phyloP scores from a whole-genome alignment of 1,284 basidiomycete species.

The Boletus smithii region DNA sequence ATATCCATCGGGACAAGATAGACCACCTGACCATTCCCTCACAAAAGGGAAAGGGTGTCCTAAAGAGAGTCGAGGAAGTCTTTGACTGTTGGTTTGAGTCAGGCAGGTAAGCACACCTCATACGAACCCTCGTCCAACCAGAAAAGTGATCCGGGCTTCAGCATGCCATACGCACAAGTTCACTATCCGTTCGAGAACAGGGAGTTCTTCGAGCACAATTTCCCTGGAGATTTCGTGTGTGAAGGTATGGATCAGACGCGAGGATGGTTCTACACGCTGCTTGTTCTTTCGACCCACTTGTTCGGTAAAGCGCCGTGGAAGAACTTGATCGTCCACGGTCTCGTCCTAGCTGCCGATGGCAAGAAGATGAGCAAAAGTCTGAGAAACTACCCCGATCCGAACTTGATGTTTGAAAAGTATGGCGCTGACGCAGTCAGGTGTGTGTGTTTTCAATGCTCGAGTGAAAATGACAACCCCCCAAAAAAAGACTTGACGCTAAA shows the following conservation, averaged over 20 bases:
- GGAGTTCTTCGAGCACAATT: conserved; percentile 79
- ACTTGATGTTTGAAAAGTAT: conserved; percentile 85
- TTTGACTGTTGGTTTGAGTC: conserved; percentile 99
- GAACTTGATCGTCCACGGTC: conserved; percentile 94
- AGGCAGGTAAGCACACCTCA: conserved; percentile 66
- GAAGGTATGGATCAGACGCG: conserved; percentile 96
- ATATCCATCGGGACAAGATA: conserved; percentile 93
- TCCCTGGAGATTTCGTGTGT: conserved; percentile 97
- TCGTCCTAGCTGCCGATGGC: conserved; percentile 94
- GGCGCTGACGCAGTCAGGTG: conserved; percentile 95
- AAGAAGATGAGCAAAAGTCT: conserved; percentile 99
- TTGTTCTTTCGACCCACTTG: conserved; percentile 93
- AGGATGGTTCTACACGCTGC: conserved; percentile 99
- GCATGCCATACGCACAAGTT: conserved; percentile 97
- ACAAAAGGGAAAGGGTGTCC: conserved; percentile 79
- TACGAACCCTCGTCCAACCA: background rate
- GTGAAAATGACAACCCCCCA: too few species aligned
- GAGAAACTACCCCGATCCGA: conserved; percentile 98
- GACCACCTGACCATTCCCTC: conserved; percentile 97
- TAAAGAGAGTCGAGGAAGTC: conserved; percentile 93
- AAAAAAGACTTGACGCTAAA: too few species aligned
- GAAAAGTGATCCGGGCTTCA: conserved; percentile 34
- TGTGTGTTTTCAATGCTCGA: conserved; percentile 11
- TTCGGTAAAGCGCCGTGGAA: conserved; percentile 96
- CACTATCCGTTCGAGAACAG: conserved; percentile 99